Conservation (phyloP, 129 eudicot genomes). For the Saussurea involucrata region DNA sequence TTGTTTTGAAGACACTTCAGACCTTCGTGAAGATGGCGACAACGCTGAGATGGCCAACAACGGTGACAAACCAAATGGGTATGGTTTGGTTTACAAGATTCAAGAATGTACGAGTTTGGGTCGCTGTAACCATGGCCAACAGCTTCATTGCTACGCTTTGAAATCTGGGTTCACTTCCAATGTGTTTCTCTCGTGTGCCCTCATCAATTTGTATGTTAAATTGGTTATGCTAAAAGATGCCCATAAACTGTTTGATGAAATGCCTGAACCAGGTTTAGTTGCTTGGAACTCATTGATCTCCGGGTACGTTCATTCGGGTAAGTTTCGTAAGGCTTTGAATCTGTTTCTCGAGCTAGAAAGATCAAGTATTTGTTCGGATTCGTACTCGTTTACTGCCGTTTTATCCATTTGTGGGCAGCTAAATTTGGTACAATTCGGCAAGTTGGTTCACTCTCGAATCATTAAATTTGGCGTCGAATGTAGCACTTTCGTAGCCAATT, state of each 20-base stretch:
- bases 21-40: neutral
- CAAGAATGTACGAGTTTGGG: conserved; percentile 44
- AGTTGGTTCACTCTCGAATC: conserved; percentile 52
- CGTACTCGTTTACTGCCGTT: conserved; percentile 57
- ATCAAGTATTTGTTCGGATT: conserved; percentile 49
- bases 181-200: conserved; percentile 51
- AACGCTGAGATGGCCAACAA: conserved; percentile 4
- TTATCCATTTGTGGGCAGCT: conserved; percentile 68
- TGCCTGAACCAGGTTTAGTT: conserved; percentile 61
- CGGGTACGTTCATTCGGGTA: conserved; percentile 62
- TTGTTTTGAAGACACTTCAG: neutral
- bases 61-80: conserved; percentile 33
- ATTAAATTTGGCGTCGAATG: conserved; percentile 53
- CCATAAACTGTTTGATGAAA: conserved; percentile 67
- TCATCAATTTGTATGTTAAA: conserved; percentile 62
- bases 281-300: conserved; percentile 87
- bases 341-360: conserved; percentile 58
- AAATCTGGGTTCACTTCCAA: conserved; percentile 52
- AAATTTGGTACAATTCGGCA: conserved; percentile 44
- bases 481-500: conserved; percentile 51
- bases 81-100: conserved; percentile 44
- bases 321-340: conserved; percentile 44
- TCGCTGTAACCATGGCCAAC: conserved; percentile 35
- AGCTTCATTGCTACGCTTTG: conserved; percentile 57
- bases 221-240: conserved; percentile 42